These are phyloP conservation scores for Calonectria hawksworthii DNA, from an alignment of 2,329 filamentous ascomycete species.

Conservation along the genomic window DNA sequence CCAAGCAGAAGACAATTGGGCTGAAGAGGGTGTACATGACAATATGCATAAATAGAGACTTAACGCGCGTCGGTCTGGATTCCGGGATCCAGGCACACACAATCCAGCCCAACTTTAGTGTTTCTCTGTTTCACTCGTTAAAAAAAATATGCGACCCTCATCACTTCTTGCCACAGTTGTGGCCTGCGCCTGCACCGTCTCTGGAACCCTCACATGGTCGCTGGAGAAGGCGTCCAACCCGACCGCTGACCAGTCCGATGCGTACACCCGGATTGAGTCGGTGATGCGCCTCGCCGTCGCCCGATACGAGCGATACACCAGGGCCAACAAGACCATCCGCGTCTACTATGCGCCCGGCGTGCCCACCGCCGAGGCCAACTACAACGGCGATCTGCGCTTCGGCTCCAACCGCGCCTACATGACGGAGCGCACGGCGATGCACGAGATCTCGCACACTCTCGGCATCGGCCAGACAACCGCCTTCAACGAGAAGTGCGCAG, in stretches of 20 bases:
- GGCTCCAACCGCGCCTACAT: conserved; percentile 61
- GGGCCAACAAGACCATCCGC: conserved; percentile 54
- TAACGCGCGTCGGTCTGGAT: background rate
- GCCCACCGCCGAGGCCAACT: conserved; percentile 61
- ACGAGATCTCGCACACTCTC: conserved; percentile 63
- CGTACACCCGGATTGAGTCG: conserved; percentile 58
- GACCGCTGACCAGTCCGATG: conserved; percentile 57
- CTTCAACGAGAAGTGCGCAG: conserved; percentile 55
- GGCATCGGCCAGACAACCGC: conserved; percentile 60
- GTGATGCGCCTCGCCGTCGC: conserved; percentile 58
- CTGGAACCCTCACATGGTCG: conserved; percentile 55
- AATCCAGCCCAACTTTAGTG: background rate
- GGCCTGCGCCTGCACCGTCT: conserved; percentile 49
- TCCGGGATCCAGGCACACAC: background rate
- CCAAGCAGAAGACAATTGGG: background rate
- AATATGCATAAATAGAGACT: conserved; percentile 10
- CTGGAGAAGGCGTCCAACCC: conserved; percentile 56
- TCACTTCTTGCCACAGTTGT: conserved; percentile 46
- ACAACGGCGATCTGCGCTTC: conserved; percentile 62
- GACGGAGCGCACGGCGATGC: conserved; percentile 63
- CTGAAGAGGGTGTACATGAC: background rate
- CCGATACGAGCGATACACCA: conserved; percentile 54
- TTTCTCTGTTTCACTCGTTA: background rate
- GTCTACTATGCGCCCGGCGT: conserved; percentile 60
- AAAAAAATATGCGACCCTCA: conserved; percentile 52